phyloP scores from a whole-genome alignment of 106 monocot species.

The Acanthochlamys bracteata region DNA sequence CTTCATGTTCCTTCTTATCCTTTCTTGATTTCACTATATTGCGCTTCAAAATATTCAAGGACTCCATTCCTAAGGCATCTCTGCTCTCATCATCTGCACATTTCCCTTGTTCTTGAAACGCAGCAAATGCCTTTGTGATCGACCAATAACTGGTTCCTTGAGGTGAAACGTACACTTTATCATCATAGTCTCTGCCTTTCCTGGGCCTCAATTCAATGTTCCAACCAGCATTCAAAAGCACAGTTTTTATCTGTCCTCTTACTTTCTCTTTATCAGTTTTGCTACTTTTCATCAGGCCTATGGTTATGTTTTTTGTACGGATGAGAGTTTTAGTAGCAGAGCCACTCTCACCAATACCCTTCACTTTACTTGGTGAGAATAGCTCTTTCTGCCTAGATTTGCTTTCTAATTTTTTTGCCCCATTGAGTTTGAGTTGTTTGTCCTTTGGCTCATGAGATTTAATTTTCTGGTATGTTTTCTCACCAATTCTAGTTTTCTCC shows the following conservation, averaged over 20 bases:
- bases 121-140: conserved; percentile 66
- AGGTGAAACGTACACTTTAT: conserved; percentile 66
- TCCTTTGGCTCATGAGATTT: neutral
- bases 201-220: conserved; percentile 59
- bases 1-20: neutral
- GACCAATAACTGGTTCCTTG: conserved; percentile 63
- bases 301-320: conserved; percentile 6
- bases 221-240: conserved; percentile 70
- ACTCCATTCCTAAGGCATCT: neutral
- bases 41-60: neutral
- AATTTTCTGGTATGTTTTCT: neutral
- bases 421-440: neutral
- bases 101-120: conserved; percentile 20
- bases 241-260: conserved; percentile 46
- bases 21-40: neutral
- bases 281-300: conserved; percentile 8
- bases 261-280: conserved; percentile 35
- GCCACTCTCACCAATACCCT: neutral
- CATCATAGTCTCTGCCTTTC: conserved; percentile 47
- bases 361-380: neutral
- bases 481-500: no score
- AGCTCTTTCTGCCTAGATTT: neutral
- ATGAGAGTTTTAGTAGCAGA: neutral
- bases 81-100: neutral
- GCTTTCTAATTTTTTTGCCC: neutral